Conservation (phyloP, 441 rosid genomes). For the Gossypium davidsonii region DNA sequence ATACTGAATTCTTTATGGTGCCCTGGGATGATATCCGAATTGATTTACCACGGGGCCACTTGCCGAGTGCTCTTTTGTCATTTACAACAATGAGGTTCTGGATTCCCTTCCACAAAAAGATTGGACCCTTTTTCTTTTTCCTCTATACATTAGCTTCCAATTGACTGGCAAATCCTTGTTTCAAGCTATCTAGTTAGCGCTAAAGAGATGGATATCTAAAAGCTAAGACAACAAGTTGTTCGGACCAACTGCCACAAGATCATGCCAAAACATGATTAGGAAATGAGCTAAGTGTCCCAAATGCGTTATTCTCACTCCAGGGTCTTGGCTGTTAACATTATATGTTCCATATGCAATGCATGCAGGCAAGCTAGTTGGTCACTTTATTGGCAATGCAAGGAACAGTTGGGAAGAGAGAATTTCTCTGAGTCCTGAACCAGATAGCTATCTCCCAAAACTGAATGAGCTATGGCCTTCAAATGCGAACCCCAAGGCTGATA, state of each 20-base stretch:
- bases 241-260: neutral
- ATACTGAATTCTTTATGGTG: neutral
- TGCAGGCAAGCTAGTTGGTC: neutral
- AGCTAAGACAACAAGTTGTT: neutral
- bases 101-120: neutral
- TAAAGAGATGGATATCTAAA: neutral
- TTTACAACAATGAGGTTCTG: neutral
- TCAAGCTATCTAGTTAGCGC: neutral
- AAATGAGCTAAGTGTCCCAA: neutral
- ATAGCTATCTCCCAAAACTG: conserved; percentile 13
- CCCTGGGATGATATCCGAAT: too few relatives aligned
- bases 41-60: neutral
- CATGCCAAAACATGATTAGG: neutral
- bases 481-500: conserved; percentile 15
- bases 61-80: neutral
- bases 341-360: neutral
- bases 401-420: conserved; percentile 17
- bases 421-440: conserved; percentile 6
- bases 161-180: neutral
- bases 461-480: conserved; percentile 19
- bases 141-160: neutral
- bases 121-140: neutral
- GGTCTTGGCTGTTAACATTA: neutral
- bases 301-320: neutral
- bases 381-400: neutral